phyloP scores from a whole-genome alignment of 345 rosid genomes.

The Gossypium herbaceum region DNA sequence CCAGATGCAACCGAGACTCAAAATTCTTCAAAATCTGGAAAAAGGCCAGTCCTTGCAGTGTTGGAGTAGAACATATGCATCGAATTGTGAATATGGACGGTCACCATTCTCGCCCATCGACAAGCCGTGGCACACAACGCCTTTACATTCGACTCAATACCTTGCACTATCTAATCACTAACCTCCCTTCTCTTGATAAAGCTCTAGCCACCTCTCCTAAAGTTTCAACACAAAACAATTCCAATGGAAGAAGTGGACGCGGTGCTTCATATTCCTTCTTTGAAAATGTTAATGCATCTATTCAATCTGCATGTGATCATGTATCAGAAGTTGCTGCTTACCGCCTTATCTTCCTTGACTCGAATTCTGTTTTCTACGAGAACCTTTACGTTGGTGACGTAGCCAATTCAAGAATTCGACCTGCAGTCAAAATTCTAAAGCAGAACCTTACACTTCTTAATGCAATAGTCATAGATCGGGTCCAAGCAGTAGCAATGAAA shows the following conservation, averaged over 20 bases:
- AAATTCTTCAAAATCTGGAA: constrained; percentile 66
- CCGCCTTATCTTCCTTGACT: constrained; percentile 75
- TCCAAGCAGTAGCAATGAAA: constrained; percentile 65
- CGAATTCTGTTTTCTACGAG: constrained; percentile 62
- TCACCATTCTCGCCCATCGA: constrained; percentile 76
- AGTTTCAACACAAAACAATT: constrained; percentile 34
- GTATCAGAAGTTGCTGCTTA: constrained; percentile 92
- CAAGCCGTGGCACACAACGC: constrained; percentile 94
- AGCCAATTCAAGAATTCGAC: constrained; percentile 49
- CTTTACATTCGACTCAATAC: constrained; percentile 86
- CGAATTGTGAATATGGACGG: constrained; percentile 28
- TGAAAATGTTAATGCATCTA: constrained; percentile 46
- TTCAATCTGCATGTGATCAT: constrained; percentile 67
- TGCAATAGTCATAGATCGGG: constrained; percentile 65
- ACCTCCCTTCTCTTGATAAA: constrained; percentile 77
- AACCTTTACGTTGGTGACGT: constrained; percentile 66
- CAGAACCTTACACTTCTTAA: constrained; percentile 70
- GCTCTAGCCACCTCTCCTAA: constrained; percentile 62
- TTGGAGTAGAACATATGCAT: constrained; percentile 27
- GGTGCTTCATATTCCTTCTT: constrained; percentile 50
- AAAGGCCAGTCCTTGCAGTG: constrained; percentile 63
- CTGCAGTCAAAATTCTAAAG: constrained; percentile 60
- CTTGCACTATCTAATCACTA: constrained; percentile 64
- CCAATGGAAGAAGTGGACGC: constrained; percentile 27
- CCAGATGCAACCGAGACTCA: constrained; percentile 75